phyloP scores from a whole-genome alignment of 2,329 filamentous ascomycete species.

The Pseudogymnoascus sp. region DNA sequence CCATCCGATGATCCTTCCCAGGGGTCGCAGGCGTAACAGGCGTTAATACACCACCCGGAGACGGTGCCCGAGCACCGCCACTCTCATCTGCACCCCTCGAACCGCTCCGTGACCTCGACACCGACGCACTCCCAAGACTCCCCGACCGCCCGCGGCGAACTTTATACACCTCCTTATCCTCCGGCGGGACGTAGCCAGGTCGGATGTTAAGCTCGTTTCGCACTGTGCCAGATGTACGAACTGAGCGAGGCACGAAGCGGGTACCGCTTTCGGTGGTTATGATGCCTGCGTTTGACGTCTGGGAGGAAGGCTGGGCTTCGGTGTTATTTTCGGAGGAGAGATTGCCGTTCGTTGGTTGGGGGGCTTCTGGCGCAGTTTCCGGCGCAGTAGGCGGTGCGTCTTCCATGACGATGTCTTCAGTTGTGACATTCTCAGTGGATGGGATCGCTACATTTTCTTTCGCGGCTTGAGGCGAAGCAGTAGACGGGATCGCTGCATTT shows the following conservation, averaged over 20 bases:
- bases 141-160: slow-evolving; percentile 44
- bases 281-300: slow-evolving; percentile 51
- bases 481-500: neutral
- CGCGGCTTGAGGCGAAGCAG: neutral
- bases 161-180: slow-evolving; percentile 90
- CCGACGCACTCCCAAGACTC: neutral
- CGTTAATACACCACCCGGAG: neutral
- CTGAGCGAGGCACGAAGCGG: slow-evolving; percentile 76
- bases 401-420: neutral
- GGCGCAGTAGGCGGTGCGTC: neutral
- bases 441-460: neutral
- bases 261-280: slow-evolving; percentile 64
- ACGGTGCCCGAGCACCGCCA: neutral
- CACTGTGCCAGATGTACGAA: slow-evolving; percentile 73
- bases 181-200: slow-evolving; percentile 81
- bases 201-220: slow-evolving; percentile 84
- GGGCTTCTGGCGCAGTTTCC: neutral
- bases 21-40: neutral
- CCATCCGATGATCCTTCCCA: neutral
- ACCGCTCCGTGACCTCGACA: neutral
- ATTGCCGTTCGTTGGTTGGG: neutral
- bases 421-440: neutral
- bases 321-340: neutral
- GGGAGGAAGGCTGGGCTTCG: neutral
- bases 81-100: neutral